Percentiles rank a stretch among this genome's conserved stretches.
These are phyloP conservation scores for Penicillium sp. DNA, from an alignment of 2,329 filamentous ascomycete genomes.

Conservation along the genomic window DNA sequence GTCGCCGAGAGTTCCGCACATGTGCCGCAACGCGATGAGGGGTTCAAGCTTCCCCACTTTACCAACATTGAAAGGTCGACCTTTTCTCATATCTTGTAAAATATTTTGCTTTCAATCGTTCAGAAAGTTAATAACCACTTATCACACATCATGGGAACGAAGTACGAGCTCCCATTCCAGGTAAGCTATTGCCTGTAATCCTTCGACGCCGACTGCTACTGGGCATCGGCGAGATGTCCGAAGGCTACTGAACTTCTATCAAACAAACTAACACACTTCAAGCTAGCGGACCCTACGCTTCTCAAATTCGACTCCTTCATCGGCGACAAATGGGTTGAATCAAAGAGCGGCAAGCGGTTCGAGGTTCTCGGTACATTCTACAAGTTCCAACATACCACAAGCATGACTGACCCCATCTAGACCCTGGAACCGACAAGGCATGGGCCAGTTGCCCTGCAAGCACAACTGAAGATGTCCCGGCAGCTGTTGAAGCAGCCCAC, in stretches of 20 bases:
- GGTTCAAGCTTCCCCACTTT: not conserved
- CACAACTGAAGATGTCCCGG: conserved; percentile 60
- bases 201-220: not conserved
- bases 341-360: conserved; percentile 51
- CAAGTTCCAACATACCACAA: not conserved
- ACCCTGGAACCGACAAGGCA: conserved; percentile 52
- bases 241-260: not conserved
- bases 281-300: conserved; percentile 51
- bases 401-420: conserved; percentile 23
- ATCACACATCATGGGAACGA: conserved; percentile 27
- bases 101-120: not conserved
- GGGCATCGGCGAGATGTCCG: conserved; percentile 20
- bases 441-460: conserved; percentile 56
- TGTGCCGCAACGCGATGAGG: not conserved
- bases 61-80: not conserved
- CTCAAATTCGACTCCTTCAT: conserved; percentile 53
- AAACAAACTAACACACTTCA: conserved; percentile 23
- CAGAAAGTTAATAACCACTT: too few relatives aligned
- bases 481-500: conserved; percentile 59
- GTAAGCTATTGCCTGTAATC: conserved; percentile 20
- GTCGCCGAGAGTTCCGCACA: not conserved
- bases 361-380: conserved; percentile 46
- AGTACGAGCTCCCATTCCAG: conserved; percentile 41
- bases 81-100: not conserved
- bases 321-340: conserved; percentile 49